Conservation (phyloP, 2,329 filamentous ascomycete genomes). For the Claviceps spartinae region DNA sequence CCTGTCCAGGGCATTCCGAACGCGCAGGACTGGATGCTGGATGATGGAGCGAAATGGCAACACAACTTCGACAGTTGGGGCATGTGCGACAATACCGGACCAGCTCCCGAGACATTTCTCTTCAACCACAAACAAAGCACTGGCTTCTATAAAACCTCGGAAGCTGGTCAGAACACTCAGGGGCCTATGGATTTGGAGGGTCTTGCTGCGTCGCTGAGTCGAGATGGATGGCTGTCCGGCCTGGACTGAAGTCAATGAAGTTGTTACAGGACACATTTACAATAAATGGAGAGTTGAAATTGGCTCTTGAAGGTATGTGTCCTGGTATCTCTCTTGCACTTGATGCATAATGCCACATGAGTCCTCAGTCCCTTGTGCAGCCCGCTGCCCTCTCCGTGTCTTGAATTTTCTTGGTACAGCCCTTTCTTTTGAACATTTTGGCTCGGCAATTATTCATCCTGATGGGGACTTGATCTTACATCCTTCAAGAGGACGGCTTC, state of each 20-base stretch:
- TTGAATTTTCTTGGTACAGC: no score
- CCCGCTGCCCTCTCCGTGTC: no score
- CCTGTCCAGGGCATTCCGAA: conserved; percentile 22
- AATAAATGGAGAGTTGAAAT: not conserved
- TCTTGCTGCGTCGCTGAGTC: conserved; percentile 18
- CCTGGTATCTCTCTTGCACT: no score
- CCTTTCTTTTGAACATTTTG: no score
- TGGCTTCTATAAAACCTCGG: conserved; percentile 4
- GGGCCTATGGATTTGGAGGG: conserved; percentile 17
- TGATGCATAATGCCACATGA: no score
- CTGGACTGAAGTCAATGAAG: conserved; percentile 18
- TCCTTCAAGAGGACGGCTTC: no score
- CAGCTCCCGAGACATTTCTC: conserved; percentile 16
- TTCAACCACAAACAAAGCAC: conserved; percentile 13
- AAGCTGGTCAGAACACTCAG: conserved; percentile 9
- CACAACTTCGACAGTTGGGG: conserved; percentile 44
- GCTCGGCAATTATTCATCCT: no score
- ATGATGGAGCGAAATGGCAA: conserved; percentile 43
- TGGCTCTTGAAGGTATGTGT: no score
- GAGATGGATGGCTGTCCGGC: conserved; percentile 21
- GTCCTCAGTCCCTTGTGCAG: no score
- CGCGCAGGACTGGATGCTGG: conserved; percentile 43
- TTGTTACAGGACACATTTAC: not conserved
- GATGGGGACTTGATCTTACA: no score
- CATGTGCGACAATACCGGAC: conserved; percentile 15